Conservation (phyloP, 345 rosid species). For the Zanthoxylum bungeanum region DNA sequence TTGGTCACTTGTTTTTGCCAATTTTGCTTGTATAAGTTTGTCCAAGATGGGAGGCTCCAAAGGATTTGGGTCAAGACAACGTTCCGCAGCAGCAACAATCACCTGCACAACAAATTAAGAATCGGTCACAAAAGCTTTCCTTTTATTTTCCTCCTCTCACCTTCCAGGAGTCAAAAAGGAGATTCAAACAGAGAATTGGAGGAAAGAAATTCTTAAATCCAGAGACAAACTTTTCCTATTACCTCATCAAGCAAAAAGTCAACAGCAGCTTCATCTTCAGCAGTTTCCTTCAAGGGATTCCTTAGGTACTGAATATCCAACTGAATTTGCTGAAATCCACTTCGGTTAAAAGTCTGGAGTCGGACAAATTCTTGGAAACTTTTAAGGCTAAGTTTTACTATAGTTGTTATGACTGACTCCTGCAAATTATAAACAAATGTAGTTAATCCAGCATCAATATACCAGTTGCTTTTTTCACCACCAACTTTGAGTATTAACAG, state of each 20-base stretch:
- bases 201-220: slow-evolving; percentile 2
- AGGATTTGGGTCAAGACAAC: slow-evolving; percentile 87
- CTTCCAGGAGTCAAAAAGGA: background rate
- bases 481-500: slow-evolving; percentile 5
- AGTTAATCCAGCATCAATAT: slow-evolving; percentile 14
- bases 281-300: slow-evolving; percentile 61
- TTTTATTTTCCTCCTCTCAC: background rate
- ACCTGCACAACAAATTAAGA: slow-evolving; percentile 48
- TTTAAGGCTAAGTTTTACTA: slow-evolving; percentile 79
- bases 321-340: slow-evolving; percentile 99
- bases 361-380: slow-evolving; percentile 94
- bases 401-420: slow-evolving; percentile 81
- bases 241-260: slow-evolving; percentile 99
- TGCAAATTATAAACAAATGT: slow-evolving; percentile 33
- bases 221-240: slow-evolving; percentile 7
- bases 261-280: slow-evolving; percentile 82
- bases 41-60: slow-evolving; percentile 93
- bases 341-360: slow-evolving; percentile 85
- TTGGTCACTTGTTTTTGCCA: slow-evolving; percentile 55
- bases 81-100: slow-evolving; percentile 91
- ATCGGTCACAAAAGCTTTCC: background rate
- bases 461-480: slow-evolving; percentile 7
- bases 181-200: background rate
- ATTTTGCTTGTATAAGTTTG: slow-evolving; percentile 85
- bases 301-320: slow-evolving; percentile 90